phyloP scores from a whole-genome alignment of 1,284 basidiomycete genomes.

The Trametes polyzona region DNA sequence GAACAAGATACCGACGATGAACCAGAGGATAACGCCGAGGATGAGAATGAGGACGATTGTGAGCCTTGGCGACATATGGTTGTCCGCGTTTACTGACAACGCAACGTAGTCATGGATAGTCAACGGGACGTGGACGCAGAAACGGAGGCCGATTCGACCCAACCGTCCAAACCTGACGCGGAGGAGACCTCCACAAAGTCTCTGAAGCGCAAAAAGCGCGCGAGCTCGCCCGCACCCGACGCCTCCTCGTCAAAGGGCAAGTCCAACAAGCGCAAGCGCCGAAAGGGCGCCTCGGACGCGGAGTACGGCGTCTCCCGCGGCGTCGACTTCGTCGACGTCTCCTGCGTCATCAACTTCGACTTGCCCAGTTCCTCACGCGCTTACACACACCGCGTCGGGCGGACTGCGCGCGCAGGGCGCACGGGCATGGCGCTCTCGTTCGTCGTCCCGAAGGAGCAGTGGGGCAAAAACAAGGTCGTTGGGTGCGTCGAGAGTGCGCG shows the following conservation, averaged over 20 bases:
- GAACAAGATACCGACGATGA: slow-evolving; percentile 57
- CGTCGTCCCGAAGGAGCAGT: slow-evolving; percentile 77
- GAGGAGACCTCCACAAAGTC: slow-evolving; percentile 9
- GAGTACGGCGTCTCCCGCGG: slow-evolving; percentile 97
- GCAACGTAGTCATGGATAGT: slow-evolving; percentile 54
- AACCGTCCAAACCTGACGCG: slow-evolving; percentile 20
- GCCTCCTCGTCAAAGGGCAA: slow-evolving; percentile 25
- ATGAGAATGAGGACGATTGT: slow-evolving; percentile 37
- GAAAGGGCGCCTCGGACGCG: slow-evolving; percentile 50
- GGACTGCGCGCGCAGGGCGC: slow-evolving; percentile 94
- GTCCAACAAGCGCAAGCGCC: slow-evolving; percentile 40
- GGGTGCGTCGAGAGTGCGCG: slow-evolving; percentile 69
- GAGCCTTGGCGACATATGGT: neutral
- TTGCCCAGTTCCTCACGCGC: slow-evolving; percentile 87
- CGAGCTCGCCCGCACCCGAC: slow-evolving; percentile 17
- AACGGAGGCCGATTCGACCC: too few species aligned
- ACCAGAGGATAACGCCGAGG: slow-evolving; percentile 39
- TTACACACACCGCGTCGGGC: slow-evolving; percentile 96
- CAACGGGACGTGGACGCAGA: slow-evolving; percentile 54
- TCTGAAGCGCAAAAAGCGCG: slow-evolving; percentile 29
- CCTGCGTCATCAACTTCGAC: slow-evolving; percentile 99
- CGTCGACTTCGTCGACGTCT: slow-evolving; percentile 96
- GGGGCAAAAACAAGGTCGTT: slow-evolving; percentile 79
- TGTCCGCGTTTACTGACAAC: slow-evolving; percentile 26
- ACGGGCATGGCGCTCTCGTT: slow-evolving; percentile 94